Evolutionary conservation across 345 rosid genomes (phyloP), one percentile per base, ranked within the genome.

Genomic region (Brassica nigra): DNA sequence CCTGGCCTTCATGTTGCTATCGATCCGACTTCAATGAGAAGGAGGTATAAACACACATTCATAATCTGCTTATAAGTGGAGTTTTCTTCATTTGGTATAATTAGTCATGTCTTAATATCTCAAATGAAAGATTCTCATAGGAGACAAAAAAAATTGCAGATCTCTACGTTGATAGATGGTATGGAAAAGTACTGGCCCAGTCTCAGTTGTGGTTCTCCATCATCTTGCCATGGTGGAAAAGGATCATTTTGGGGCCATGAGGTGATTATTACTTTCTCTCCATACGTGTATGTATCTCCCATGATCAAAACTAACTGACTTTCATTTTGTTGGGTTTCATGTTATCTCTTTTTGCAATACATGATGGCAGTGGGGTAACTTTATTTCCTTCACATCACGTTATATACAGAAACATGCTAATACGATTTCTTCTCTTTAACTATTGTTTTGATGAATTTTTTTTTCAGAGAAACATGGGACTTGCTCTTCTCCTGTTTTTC

Each of bases 391-490:
- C 83, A 49, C 20, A 20, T 20, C 14, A 52, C 47, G 27, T 23
- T 37, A 16, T 64, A 31, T 42, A 69, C 10, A 42, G 14, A 10
- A 15, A n/a, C 59, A 33, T 79, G 70, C 44, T 34, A 23, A 18
- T 52, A 34, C 8, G 15, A 66, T 30, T 15, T 64, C 63, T 57
- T 39, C 23, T 68, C 28, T 62, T 70, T 70, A 76, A 71, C 20
- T 4, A 0, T 71, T 12, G 16, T 63, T 57, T 63, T 72, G 74
- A 12, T 64, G 4, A 29, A 54, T 70, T 75, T 81, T 52, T 58
- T 80, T 47, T 62, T 52, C 91, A 95, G 99, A 95, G 91, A 95
- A 91, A 83, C 99, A 95, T 63, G 99, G 99, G 66, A 95, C 97
- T 70, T 95, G 99, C 80, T 89, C 94, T 49, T 84, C 64, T 84